These are phyloP conservation scores for Geotrichum aggregatum DNA, from an alignment of 1,139 yeast species.

Conservation along the genomic window DNA sequence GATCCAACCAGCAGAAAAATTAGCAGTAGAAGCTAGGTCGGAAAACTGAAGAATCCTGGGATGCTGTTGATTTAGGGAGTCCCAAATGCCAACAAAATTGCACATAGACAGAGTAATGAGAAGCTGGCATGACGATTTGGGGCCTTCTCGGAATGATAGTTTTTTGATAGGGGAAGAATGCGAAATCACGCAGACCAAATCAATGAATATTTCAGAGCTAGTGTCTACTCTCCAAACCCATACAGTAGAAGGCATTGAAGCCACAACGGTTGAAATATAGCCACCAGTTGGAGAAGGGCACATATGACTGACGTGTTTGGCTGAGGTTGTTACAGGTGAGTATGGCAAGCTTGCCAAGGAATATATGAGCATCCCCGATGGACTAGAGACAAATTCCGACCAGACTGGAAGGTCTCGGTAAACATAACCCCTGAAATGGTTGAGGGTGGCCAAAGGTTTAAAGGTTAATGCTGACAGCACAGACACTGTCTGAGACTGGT, in stretches of 20 bases:
- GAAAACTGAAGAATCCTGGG: slow-evolving; percentile 14
- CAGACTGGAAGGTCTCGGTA: slow-evolving; percentile 27
- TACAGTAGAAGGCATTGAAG: slow-evolving; percentile 21
- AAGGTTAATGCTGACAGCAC: slow-evolving; percentile 24
- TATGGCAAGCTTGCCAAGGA: slow-evolving; percentile 21
- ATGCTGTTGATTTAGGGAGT: slow-evolving; percentile 8
- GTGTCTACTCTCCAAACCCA: slow-evolving; percentile 21
- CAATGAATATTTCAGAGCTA: background rate
- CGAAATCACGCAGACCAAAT: slow-evolving; percentile 11
- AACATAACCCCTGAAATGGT: slow-evolving; percentile 24
- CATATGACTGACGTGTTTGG: slow-evolving; percentile 8
- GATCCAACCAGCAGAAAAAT: slow-evolving; percentile 10
- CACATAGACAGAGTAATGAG: slow-evolving; percentile 9
- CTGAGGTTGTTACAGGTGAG: slow-evolving; percentile 18
- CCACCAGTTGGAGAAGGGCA: slow-evolving; percentile 14
- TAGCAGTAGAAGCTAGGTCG: slow-evolving; percentile 8
- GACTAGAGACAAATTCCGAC: slow-evolving; percentile 23
- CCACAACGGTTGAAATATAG: slow-evolving; percentile 22
- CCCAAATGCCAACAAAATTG: slow-evolving; percentile 19
- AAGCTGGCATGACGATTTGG: slow-evolving; percentile 7
- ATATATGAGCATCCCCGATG: slow-evolving; percentile 14
- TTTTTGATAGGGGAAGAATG: slow-evolving; percentile 12
- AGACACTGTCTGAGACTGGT: slow-evolving; percentile 25
- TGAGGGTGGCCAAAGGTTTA: slow-evolving; percentile 24
- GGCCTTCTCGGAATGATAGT: slow-evolving; percentile 7